A percentile compares a stretch with the other conserved stretches of the same genome.
These are phyloP conservation scores for Zizania palustris DNA, from an alignment of 202 grass and related monocot genomes.

Conservation along the genomic window DNA sequence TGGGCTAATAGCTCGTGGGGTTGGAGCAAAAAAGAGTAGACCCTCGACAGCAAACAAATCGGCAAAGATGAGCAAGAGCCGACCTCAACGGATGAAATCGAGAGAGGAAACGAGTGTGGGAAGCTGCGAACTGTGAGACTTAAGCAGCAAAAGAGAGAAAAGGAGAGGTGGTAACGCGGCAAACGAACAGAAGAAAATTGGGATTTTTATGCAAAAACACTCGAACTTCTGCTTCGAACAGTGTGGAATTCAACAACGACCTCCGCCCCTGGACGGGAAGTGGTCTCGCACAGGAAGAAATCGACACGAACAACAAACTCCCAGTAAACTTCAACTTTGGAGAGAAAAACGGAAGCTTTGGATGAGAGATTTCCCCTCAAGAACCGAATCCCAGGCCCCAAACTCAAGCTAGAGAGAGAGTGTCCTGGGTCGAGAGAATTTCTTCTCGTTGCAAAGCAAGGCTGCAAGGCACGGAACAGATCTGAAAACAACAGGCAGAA, in stretches of 20 bases:
- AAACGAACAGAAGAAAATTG: not conserved
- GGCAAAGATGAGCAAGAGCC: slow-evolving; percentile 30
- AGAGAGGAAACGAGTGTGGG: slow-evolving; percentile 9
- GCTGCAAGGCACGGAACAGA: slow-evolving; percentile 60
- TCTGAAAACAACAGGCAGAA: slow-evolving; percentile 55
- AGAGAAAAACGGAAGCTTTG: slow-evolving; percentile 11
- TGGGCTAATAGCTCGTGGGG: not conserved
- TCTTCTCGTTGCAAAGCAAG: slow-evolving; percentile 12
- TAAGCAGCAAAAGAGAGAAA: not conserved
- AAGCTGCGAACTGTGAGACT: slow-evolving; percentile 29
- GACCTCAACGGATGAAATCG: slow-evolving; percentile 35
- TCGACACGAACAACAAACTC: not conserved
- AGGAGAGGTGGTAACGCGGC: not conserved
- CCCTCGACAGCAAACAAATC: slow-evolving; percentile 21
- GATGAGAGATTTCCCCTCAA: not conserved
- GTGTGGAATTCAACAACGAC: slow-evolving; percentile 28
- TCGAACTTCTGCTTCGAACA: slow-evolving; percentile 17
- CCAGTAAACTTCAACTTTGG: not conserved
- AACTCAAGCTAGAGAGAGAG: too few relatives aligned
- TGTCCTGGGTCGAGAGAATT: slow-evolving; percentile 9
- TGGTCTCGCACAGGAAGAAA: slow-evolving; percentile 1
- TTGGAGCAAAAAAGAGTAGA: not conserved
- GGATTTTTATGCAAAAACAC: slow-evolving; percentile 9
- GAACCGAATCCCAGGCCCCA: too few relatives aligned
- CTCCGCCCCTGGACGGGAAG: not conserved